These are phyloP conservation scores for Trichoderma cornu-damae DNA, from an alignment of 2,329 filamentous ascomycete genomes.

Conservation along the genomic window DNA sequence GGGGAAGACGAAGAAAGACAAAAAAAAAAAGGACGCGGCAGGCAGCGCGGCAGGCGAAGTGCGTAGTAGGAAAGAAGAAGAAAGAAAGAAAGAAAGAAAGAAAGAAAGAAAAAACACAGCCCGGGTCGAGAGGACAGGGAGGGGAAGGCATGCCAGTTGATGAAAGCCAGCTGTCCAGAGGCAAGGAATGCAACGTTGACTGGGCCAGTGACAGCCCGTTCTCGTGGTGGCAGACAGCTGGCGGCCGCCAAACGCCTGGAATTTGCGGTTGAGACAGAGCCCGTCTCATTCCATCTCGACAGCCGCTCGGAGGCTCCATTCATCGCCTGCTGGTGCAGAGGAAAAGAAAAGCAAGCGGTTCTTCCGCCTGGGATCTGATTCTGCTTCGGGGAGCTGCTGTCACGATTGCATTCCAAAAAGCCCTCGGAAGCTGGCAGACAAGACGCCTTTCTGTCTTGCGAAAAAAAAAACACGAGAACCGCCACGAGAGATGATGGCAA, in stretches of 20 bases:
- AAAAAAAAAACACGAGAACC: no score
- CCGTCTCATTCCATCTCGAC: constrained; percentile 6
- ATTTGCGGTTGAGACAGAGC: constrained; percentile 13
- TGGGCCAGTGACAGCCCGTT: constrained; percentile 8
- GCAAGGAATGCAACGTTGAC: constrained; percentile 24
- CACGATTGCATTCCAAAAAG: constrained; percentile 22
- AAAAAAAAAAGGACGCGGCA: constrained; percentile 8
- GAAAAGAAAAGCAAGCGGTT: background rate
- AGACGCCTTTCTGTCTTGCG: no score
- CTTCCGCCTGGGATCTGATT: background rate
- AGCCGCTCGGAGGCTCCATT: background rate
- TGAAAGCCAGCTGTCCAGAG: constrained; percentile 1
- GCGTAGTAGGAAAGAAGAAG: constrained; percentile 16
- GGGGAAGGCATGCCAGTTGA: constrained; percentile 14
- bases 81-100: constrained; percentile 1
- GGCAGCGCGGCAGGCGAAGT: constrained; percentile 14
- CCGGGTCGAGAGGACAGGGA: background rate
- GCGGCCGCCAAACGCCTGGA: constrained; percentile 19
- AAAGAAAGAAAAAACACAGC: no score
- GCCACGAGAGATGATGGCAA: no score
- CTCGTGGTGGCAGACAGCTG: constrained; percentile 11
- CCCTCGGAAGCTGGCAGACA: no score
- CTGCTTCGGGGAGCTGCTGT: background rate
- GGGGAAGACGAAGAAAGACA: constrained; percentile 17
- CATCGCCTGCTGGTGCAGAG: background rate